Conservation (phyloP, 2,329 filamentous ascomycete genomes). For the Aspergillus pseudoviridinutans region DNA sequence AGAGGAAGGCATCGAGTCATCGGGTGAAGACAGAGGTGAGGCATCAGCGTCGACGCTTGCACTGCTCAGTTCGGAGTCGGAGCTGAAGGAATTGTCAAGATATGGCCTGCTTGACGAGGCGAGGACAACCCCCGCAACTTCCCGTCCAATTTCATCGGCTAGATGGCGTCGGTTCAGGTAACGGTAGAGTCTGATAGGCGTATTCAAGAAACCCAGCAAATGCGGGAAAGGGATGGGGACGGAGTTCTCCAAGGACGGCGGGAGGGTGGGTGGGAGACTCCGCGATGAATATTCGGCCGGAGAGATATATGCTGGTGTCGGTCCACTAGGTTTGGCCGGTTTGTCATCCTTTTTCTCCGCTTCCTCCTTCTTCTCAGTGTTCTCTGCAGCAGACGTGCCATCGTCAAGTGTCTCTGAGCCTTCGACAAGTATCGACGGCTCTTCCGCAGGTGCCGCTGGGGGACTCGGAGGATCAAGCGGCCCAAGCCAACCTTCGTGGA, state of each 20-base stretch:
- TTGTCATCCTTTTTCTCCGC: constrained; percentile 45
- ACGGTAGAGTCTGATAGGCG: constrained; percentile 77
- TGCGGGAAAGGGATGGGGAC: constrained; percentile 76
- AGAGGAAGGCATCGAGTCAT: constrained; percentile 28
- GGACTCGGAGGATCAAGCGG: constrained; percentile 57
- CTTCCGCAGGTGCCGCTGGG: constrained; percentile 20
- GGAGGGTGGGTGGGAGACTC: constrained; percentile 61
- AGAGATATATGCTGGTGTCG: constrained; percentile 70
- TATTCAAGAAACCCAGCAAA: constrained; percentile 87
- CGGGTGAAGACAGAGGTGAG: constrained; percentile 36
- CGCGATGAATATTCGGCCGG: constrained; percentile 68
- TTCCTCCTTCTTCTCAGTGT: constrained; percentile 40
- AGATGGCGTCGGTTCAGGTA: constrained; percentile 78
- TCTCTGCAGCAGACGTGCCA: constrained; percentile 20
- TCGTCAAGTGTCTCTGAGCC: constrained; percentile 25
- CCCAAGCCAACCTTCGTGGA: constrained; percentile 96
- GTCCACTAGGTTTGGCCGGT: constrained; percentile 49
- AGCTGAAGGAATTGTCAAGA: constrained; percentile 21
- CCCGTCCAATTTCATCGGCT: constrained; percentile 82
- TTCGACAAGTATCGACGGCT: constrained; percentile 17
- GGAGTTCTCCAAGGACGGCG: constrained; percentile 68
- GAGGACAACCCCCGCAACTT: constrained; percentile 82
- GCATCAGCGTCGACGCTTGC: constrained; percentile 16
- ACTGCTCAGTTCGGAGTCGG: constrained; percentile 17
- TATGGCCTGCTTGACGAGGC: constrained; percentile 42